phyloP scores from a whole-genome alignment of 495 filamentous ascomycete genomes.

The Penicillium salamii region DNA sequence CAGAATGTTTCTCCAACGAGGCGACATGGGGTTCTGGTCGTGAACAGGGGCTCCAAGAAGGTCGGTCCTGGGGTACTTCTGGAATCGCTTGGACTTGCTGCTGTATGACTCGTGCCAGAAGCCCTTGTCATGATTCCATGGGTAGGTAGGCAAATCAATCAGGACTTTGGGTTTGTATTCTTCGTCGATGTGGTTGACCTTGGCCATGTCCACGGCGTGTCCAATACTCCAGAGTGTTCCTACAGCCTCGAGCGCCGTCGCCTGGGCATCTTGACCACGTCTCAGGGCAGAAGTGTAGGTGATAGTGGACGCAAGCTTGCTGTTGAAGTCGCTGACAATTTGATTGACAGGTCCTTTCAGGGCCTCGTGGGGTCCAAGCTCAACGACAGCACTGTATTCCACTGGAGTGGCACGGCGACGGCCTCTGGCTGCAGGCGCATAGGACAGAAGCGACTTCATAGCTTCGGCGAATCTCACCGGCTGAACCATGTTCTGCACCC shows the following conservation, averaged over 20 bases:
- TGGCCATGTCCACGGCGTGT: background rate
- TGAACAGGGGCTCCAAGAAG: conserved; percentile 20
- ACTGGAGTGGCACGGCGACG: too few relatives aligned
- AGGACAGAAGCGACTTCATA: background rate
- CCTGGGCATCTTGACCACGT: background rate
- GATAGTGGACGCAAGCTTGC: background rate
- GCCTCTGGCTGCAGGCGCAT: background rate
- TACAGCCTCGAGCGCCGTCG: background rate
- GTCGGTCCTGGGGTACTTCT: conserved; percentile 18
- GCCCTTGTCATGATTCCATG: conserved; percentile 18
- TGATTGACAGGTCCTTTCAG: background rate
- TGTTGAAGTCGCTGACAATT: background rate
- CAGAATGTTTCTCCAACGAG: conserved; percentile 31
- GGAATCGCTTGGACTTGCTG: conserved; percentile 37
- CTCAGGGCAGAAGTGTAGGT: background rate
- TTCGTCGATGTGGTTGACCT: too few relatives aligned
- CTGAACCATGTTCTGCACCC: background rate
- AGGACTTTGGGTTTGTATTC: background rate
- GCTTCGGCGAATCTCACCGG: background rate
- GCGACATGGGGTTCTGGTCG: conserved; percentile 8
- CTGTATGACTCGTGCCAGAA: conserved; percentile 46
- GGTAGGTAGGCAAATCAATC: conserved; percentile 16
- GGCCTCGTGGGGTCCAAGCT: background rate
- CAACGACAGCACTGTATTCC: background rate
- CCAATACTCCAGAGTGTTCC: background rate